These are phyloP conservation scores for Apophysomyces elegans DNA, from an alignment of 371 early-diverging fungal species.

Conservation along the genomic window DNA sequence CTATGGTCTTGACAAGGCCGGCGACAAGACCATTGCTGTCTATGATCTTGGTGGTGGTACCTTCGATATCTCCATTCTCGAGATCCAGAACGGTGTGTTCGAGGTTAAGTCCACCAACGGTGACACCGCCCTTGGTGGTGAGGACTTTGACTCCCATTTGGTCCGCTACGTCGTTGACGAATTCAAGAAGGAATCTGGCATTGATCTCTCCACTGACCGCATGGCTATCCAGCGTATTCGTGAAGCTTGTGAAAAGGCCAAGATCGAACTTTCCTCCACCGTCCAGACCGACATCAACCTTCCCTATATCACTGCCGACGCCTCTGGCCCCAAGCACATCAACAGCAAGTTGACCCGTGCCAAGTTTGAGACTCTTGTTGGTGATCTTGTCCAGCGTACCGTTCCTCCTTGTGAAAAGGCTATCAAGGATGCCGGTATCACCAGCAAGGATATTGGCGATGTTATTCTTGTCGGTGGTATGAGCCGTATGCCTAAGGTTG, in stretches of 20 bases:
- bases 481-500: conserved; percentile 98
- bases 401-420: conserved; percentile 96
- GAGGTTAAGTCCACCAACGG: conserved; percentile 98
- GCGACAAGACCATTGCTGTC: conserved; percentile 94
- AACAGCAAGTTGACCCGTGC: conserved; percentile 90
- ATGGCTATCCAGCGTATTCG: conserved; percentile 96
- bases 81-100: conserved; percentile 97
- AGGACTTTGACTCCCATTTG: conserved; percentile 96
- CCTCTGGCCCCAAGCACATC: conserved; percentile 96
- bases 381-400: conserved; percentile 88
- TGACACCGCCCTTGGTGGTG: conserved; percentile 98
- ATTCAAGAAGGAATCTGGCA: conserved; percentile 81
- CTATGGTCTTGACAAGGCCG: conserved; percentile 96
- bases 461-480: conserved; percentile 99
- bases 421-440: conserved; percentile 93
- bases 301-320: conserved; percentile 94
- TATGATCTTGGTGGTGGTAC: conserved; percentile 99
- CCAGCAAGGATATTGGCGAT: conserved; percentile 85
- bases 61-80: conserved; percentile 99
- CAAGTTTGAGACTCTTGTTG: conserved; percentile 88
- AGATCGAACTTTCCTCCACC: conserved; percentile 96
- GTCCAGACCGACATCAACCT: conserved; percentile 94
- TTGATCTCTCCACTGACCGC: conserved; percentile 81
- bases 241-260: conserved; percentile 98
- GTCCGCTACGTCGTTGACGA: conserved; percentile 82